Base-by-base conservation (phyloP, 2,329 filamentous ascomycete genomes). In the Ascosphaera aggregata region DNA sequence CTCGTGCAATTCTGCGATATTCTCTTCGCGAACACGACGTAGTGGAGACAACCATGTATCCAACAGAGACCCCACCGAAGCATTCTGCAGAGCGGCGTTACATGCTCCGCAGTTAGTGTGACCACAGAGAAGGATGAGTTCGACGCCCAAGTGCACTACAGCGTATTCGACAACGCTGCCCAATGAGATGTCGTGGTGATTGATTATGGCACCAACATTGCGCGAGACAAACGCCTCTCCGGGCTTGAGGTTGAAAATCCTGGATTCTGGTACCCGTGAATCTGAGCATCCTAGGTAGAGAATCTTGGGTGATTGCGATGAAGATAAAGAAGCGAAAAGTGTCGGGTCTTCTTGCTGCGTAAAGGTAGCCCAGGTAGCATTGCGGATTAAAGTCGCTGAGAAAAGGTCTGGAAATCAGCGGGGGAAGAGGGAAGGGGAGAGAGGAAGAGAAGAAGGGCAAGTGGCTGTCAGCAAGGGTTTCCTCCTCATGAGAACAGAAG, bases 251-350 rank as follows among this genome's bases (percentile, higher is more conserved):
- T 77, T 75, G 19, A 85, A 68, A 50, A 92, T 68, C 37, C 75
- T 82, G 3, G 80, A 86, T 58, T 89, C 82, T 1, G 82, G 81
- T 47, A 80, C 76, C 45, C 82, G 78, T 31, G 76, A 81, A 62
- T 91, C 82, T 49, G 80, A 79, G 61, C 82, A 92, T 43, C 82
- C 82, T 46, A 91, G 69, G 81, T 81, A 91, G 42, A 91, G 58
- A 40, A 69, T 67, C 47, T 66, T 58, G 3, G 66, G 65, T 1
- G 66, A 58, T 55, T 86, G 80, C 45, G 76, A 76, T 43, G 64
- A 62, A 19, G 75, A 71, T 38, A 80, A 65, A 42, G 65, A 70
- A 36, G 68, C 61, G 60, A 86, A 82, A 60, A 81, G 75, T 13
- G 71, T 63, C 1, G 80, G 77, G 45, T 84, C 71, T 48, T 73